Evolutionary conservation across 2,329 filamentous ascomycete genomes (phyloP).

Genomic region (Iodosphaeria phyllophila): DNA sequence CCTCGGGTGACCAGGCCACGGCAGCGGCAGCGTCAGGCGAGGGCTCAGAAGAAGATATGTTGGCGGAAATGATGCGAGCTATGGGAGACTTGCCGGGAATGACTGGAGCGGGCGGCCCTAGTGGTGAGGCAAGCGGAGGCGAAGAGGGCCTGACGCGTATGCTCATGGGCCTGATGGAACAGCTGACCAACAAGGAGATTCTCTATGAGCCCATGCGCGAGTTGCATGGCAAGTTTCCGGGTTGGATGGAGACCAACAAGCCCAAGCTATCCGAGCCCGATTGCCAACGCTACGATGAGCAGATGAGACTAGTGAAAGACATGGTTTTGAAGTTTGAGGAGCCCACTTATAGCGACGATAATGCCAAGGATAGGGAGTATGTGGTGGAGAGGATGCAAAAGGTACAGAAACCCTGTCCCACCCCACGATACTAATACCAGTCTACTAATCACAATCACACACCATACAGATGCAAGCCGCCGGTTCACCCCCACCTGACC

Average conservation of each 20-base stretch:
- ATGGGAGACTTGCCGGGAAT: conserved; percentile 48
- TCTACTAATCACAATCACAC: conserved; percentile 6
- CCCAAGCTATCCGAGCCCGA: conserved; percentile 50
- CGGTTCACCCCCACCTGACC: conserved; percentile 74
- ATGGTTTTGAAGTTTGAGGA: conserved; percentile 84
- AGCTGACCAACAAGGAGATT: conserved; percentile 95
- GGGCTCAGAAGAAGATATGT: conserved; percentile 53
- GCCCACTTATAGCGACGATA: conserved; percentile 62
- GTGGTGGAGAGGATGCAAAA: conserved; percentile 97
- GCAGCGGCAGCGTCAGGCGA: conserved; percentile 55
- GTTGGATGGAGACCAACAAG: conserved; percentile 68
- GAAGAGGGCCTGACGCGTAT: conserved; percentile 90
- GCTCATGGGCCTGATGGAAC: conserved; percentile 96
- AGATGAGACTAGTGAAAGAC: conserved; percentile 61
- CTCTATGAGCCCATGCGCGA: conserved; percentile 98
- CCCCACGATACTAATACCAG: background rate
- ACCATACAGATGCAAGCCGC: conserved; percentile 98
- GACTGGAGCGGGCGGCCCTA: conserved; percentile 12
- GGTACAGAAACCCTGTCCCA: conserved; percentile 35
- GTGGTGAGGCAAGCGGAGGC: conserved; percentile 25
- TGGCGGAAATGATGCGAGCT: conserved; percentile 84
- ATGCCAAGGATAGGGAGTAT: conserved; percentile 66
- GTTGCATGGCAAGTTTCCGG: conserved; percentile 77
- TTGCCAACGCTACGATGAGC: conserved; percentile 60
- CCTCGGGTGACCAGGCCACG: conserved; percentile 69